Percentiles rank a stretch among this genome's conserved stretches.
phyloP scores from a whole-genome alignment of 352 stramenopile genomes.

The Phytophthora agathidicida region DNA sequence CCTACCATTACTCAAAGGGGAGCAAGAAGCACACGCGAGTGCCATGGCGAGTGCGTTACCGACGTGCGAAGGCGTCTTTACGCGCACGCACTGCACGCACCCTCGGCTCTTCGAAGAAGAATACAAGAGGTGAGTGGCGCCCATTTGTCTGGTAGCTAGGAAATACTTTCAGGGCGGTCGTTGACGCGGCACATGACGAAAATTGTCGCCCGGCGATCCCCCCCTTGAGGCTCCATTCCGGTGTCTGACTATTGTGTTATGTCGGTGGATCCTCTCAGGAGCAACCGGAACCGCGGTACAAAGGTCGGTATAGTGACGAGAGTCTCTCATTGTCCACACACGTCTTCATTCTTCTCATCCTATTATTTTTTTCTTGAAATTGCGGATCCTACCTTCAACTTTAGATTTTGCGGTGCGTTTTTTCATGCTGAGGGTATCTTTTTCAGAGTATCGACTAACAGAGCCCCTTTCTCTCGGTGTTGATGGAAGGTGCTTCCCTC shows the following conservation, averaged over 20 bases:
- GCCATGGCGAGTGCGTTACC: constrained; percentile 18
- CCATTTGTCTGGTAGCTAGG: not conserved
- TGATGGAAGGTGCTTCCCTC: constrained; percentile 44
- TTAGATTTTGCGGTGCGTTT: constrained; percentile 23
- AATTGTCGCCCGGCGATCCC: no score
- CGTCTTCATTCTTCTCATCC: not conserved
- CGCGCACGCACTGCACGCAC: constrained; percentile 45
- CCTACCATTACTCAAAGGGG: constrained; percentile 15
- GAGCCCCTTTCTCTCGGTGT: not conserved
- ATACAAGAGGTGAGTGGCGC: constrained; percentile 61
- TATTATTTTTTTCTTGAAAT: not conserved
- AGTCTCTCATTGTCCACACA: no score
- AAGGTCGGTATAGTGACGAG: constrained; percentile 30
- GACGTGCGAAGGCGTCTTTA: constrained; percentile 48
- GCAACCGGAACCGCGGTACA: constrained; percentile 52
- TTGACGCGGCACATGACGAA: not conserved
- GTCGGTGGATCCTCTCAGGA: constrained; percentile 22
- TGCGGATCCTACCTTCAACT: not conserved
- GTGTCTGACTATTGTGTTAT: constrained; percentile 14
- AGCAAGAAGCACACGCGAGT: not conserved
- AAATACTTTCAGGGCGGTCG: constrained; percentile 21
- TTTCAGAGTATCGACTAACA: no score
- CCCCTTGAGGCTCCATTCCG: not conserved
- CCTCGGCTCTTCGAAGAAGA: constrained; percentile 52
- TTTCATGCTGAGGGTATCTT: no score